Percentiles rank a stretch among this genome's conserved stretches.
These are phyloP conservation scores for Xylaria digitata DNA, from an alignment of 2,329 filamentous ascomycete genomes.

Conservation along the genomic window DNA sequence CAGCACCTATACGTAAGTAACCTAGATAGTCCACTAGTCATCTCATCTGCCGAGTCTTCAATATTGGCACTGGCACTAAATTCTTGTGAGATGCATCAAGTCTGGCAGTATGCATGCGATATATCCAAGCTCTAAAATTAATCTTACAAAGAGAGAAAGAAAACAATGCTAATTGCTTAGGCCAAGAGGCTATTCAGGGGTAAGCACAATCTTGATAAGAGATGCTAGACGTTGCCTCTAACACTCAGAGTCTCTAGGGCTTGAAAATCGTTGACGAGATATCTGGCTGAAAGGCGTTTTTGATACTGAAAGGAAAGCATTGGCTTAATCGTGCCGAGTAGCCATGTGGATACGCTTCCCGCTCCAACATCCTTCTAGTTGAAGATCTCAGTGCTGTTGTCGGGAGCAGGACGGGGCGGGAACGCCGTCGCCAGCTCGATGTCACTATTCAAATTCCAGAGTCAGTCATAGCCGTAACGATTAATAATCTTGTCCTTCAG, in stretches of 20 bases:
- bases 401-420: conserved; percentile 13
- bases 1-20: background rate
- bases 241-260: background rate
- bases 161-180: background rate
- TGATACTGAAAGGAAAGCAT: background rate
- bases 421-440: conserved; percentile 22
- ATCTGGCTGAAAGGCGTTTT: background rate
- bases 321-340: background rate
- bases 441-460: conserved; percentile 11
- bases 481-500: background rate
- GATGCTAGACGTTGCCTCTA: background rate
- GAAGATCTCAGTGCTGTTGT: conserved; percentile 33
- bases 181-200: background rate
- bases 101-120: conserved; percentile 5
- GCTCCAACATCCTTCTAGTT: conserved; percentile 2
- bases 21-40: background rate
- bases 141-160: conserved; percentile 6
- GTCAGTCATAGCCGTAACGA: background rate
- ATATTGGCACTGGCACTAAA: background rate
- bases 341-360: background rate
- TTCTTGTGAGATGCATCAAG: background rate
- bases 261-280: background rate
- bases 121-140: conserved; percentile 6
- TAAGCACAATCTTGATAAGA: conserved; percentile 5
- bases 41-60: background rate